Conservation (phyloP, 2,329 filamentous ascomycete genomes). For the Diaporthe sp. region DNA sequence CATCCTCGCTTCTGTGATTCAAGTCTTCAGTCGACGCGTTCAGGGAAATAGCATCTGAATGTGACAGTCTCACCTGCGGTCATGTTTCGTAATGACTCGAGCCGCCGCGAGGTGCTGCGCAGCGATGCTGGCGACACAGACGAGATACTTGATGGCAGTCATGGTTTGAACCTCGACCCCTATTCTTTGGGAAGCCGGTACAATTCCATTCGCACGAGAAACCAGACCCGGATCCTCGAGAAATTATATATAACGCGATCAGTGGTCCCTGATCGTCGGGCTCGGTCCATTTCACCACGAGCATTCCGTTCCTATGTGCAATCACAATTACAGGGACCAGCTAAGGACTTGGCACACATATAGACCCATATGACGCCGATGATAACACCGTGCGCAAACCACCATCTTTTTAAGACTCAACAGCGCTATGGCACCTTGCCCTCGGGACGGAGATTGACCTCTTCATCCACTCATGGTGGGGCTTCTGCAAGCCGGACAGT, state of each 20-base stretch:
- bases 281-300: constrained; percentile 18
- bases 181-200: not conserved
- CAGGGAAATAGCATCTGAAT: not conserved
- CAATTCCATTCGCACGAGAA: not conserved
- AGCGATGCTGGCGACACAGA: constrained; percentile 1
- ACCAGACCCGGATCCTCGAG: not conserved
- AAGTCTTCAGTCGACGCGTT: not conserved
- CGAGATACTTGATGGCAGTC: not conserved
- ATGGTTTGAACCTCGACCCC: not conserved
- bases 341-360: not conserved
- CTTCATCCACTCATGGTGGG: not conserved
- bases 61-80: not conserved
- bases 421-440: not conserved
- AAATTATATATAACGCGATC: not conserved
- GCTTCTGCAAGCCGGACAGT: not conserved
- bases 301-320: constrained; percentile 1
- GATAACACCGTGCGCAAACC: constrained; percentile 10
- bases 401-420: not conserved
- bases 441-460: not conserved
- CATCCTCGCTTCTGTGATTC: not conserved
- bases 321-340: constrained; percentile 3
- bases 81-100: not conserved
- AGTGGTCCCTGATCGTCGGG: not conserved
- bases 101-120: constrained; percentile 4
- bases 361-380: not conserved